Evolutionary conservation across 2,329 filamentous ascomycete species (phyloP).

Genomic region (Sporothrix pallida): DNA sequence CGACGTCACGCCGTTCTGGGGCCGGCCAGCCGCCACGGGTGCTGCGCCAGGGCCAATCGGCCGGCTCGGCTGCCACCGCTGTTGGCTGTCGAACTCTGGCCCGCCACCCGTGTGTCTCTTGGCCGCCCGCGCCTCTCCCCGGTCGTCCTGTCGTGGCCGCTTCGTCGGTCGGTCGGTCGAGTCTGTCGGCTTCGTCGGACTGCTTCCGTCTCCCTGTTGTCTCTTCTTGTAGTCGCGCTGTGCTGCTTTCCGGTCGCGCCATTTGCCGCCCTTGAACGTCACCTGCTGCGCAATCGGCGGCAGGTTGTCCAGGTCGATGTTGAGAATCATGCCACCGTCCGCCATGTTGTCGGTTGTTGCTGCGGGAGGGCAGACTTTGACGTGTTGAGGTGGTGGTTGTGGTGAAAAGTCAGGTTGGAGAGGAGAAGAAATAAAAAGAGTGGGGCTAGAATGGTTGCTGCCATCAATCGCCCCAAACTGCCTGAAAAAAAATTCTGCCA

Average conservation of each 20-base stretch:
- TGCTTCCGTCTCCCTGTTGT: constrained; percentile 20
- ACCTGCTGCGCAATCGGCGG: constrained; percentile 64
- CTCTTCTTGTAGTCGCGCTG: constrained; percentile 62
- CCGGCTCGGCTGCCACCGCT: constrained; percentile 24
- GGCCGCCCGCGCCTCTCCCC: constrained; percentile 30
- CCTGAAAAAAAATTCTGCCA: constrained; percentile 33
- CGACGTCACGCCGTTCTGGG: constrained; percentile 67
- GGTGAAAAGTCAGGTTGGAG: not conserved
- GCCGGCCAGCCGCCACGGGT: constrained; percentile 47
- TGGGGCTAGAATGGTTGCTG: not conserved
- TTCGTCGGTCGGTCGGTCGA: constrained; percentile 16
- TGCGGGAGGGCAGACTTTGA: not conserved
- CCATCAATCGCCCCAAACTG: not conserved
- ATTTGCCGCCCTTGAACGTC: constrained; percentile 86
- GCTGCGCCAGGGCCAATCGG: constrained; percentile 38
- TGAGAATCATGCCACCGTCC: constrained; percentile 93
- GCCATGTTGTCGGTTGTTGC: constrained; percentile 64
- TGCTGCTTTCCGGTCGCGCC: constrained; percentile 85
- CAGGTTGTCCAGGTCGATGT: constrained; percentile 78
- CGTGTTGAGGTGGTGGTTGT: not conserved
- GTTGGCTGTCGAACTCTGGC: constrained; percentile 1
- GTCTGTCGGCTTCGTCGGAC: not conserved
- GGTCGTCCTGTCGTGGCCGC: constrained; percentile 25
- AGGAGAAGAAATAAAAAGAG: not conserved
- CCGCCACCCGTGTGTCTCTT: constrained; percentile 36